These are phyloP conservation scores for Mikania micrantha DNA, from an alignment of 129 eudicot species.

Conservation along the genomic window DNA sequence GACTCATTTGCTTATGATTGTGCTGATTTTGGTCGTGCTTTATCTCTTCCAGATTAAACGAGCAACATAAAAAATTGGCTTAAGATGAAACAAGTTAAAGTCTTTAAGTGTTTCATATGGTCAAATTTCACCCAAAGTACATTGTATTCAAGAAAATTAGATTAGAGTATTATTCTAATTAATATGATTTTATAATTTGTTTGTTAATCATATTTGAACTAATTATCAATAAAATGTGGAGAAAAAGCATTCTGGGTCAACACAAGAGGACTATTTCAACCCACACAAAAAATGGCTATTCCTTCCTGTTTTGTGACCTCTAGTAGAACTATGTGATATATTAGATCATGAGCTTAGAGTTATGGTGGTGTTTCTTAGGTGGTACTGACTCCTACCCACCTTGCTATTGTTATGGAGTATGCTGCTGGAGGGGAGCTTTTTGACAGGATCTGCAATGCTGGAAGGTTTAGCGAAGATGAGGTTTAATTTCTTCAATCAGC, in stretches of 20 bases:
- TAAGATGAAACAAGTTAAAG: not conserved
- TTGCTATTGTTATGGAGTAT: constrained; percentile 95
- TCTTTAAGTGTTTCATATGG: not conserved
- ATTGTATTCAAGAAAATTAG: not conserved
- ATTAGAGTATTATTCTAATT: not conserved
- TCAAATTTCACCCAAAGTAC: not conserved
- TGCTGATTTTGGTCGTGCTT: not conserved
- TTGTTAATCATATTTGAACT: not conserved
- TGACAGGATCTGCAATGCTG: constrained; percentile 92
- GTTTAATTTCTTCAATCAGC: constrained; percentile 19
- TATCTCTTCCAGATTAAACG: not conserved
- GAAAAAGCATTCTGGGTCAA: not conserved
- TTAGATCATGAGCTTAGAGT: constrained; percentile 9
- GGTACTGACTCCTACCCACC: constrained; percentile 85
- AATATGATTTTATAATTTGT: not conserved
- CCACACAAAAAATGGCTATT: not conserved
- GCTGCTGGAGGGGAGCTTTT: constrained; percentile 98
- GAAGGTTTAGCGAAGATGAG: constrained; percentile 97
- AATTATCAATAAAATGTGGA: not conserved
- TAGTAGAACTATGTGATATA: not conserved
- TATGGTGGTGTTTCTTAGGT: constrained; percentile 34
- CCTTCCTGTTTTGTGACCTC: not conserved
- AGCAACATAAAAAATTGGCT: not conserved
- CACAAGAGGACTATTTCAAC: not conserved
- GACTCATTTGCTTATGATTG: not conserved